Evolutionary conservation across 768 basidiomycete species (phyloP), one percentile per base, ranked within the genome.

Genomic region (Mycena sanguinolenta): DNA sequence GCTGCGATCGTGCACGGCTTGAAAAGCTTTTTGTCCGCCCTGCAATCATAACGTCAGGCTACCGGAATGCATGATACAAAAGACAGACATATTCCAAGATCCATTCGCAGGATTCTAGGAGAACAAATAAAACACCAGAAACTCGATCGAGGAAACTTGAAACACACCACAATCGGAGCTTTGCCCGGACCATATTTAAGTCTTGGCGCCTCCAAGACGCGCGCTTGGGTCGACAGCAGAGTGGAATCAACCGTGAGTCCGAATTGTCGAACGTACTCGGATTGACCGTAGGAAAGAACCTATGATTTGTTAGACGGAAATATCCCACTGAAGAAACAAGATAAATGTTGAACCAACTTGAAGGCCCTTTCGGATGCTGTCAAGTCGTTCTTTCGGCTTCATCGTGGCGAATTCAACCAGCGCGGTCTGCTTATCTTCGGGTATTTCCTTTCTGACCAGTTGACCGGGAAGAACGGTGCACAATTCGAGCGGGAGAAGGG

Each of bases 351-450:
- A n/a, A n/a, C n/a, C n/a, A n/a, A 92, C 92, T 65, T 82, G 79
- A 46, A 92, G 78, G 1, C 91, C 91, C 16, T 84, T 77, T 3
- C 67, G 73, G 57, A 94, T 92, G 65, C 86, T 88, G 1, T 74
- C 76, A 14, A 94, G 82, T 14, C 91, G 87, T 0, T 91, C 88
- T 0, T 74, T 66, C 0, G 93, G 93, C 50, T 77, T 87, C 82
- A 89, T 91, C 1, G 91, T 93, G 0, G 93, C 87, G 70, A 95
- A 95, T 0, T 85, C 85, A 0, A 94, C 83, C 3, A 95, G 86
- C 1, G 85, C 83, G 54, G 85, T 87, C 0, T 89, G 90, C 74
- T 89, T 89, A 46, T 93, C 91, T 0, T 89, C 82, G 0, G 93
- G 92, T 0, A 95, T 82, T 54, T 92, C 89, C 71, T 91, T 92